A percentile compares a stretch with the other conserved stretches of the same genome.
Conservation (phyloP, 495 filamentous ascomycete genomes). For the Penicillium tannophilum region DNA sequence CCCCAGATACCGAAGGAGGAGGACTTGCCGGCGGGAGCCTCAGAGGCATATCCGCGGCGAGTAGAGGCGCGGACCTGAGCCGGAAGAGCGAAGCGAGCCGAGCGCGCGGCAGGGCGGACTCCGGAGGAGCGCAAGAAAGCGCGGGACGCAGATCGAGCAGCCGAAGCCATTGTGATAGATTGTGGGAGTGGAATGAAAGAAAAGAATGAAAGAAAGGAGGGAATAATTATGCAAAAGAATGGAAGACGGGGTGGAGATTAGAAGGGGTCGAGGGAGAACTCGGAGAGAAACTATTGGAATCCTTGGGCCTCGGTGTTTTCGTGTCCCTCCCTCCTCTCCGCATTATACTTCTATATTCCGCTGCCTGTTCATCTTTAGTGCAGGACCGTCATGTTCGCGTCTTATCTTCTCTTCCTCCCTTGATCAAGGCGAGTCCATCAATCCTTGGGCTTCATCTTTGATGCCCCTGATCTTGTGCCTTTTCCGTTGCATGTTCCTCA, state of each 20-base stretch:
- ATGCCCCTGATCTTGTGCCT: not conserved
- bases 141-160: slow-evolving; percentile 54
- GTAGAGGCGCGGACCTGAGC: slow-evolving; percentile 64
- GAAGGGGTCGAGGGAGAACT: slow-evolving; percentile 12
- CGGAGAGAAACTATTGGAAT: slow-evolving; percentile 6
- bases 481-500: not conserved
- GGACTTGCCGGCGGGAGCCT: slow-evolving; percentile 56
- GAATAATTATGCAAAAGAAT: slow-evolving; percentile 12
- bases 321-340: slow-evolving; percentile 4
- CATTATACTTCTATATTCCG: slow-evolving; percentile 1
- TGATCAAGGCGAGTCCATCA: not conserved
- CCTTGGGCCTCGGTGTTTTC: slow-evolving; percentile 3
- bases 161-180: slow-evolving; percentile 54
- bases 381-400: not conserved
- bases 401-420: not conserved
- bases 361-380: not conserved
- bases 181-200: slow-evolving; percentile 15
- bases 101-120: slow-evolving; percentile 51
- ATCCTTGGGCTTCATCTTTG: not conserved
- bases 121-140: slow-evolving; percentile 53
- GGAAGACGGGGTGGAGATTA: slow-evolving; percentile 10
- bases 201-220: slow-evolving; percentile 9
- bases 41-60: slow-evolving; percentile 77
- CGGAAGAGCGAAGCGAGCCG: slow-evolving; percentile 61
- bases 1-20: slow-evolving; percentile 50